Evolutionary conservation across 768 basidiomycete species (phyloP).

Genomic region (Termitomyces heimii): DNA sequence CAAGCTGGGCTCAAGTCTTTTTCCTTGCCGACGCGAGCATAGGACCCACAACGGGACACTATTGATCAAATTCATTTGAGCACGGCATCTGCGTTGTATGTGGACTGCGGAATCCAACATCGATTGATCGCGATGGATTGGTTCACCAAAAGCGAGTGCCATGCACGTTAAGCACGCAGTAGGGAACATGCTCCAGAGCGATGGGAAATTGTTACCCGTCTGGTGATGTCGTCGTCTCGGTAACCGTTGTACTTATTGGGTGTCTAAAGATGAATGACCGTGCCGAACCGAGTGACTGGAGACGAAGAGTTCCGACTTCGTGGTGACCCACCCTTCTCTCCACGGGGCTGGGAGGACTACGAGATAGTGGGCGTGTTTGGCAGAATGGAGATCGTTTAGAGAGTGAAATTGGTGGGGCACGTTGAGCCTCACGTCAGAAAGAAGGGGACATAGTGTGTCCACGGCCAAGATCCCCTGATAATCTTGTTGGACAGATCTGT

Average conservation of each 20-base stretch:
- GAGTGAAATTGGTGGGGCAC: background rate
- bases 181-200: slow-evolving; percentile 7
- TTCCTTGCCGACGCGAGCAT: background rate
- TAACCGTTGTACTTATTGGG: slow-evolving; percentile 16
- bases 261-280: slow-evolving; percentile 8
- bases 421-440: slow-evolving; percentile 1
- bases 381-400: background rate
- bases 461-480: slow-evolving; percentile 9
- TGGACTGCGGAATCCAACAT: background rate
- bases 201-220: background rate
- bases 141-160: background rate
- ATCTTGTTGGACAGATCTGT: slow-evolving; percentile 9
- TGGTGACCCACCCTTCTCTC: background rate
- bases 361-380: background rate
- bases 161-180: background rate
- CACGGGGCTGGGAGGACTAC: background rate
- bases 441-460: background rate
- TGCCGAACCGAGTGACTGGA: background rate
- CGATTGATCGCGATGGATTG: background rate
- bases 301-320: background rate
- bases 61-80: slow-evolving; percentile 1
- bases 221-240: slow-evolving; percentile 16
- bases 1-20: background rate
- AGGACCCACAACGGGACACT: background rate
- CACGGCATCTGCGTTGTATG: background rate